These are phyloP conservation scores for Russula sp. DNA, from an alignment of 768 basidiomycete species.

Conservation along the genomic window DNA sequence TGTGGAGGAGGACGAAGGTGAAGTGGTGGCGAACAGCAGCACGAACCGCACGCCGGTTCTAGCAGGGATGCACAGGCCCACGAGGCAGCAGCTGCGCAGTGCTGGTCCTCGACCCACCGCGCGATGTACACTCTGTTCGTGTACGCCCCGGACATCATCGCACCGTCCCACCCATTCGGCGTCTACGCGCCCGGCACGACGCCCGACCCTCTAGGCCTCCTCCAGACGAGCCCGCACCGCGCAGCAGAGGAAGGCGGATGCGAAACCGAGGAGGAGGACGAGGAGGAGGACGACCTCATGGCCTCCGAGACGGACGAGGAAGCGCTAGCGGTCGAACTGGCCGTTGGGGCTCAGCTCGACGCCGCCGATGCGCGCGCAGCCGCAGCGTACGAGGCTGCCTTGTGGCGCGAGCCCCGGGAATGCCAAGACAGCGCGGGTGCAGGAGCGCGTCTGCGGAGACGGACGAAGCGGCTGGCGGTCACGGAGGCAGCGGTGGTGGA, in stretches of 20 bases:
- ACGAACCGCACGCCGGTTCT: not conserved
- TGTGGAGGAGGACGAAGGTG: not conserved
- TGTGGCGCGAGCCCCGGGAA: constrained; percentile 33
- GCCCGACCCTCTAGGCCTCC: not conserved
- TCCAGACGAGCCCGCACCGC: not conserved
- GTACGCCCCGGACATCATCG: constrained; percentile 28
- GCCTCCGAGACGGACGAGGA: constrained; percentile 35
- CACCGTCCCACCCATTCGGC: constrained; percentile 22
- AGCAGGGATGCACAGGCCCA: not conserved
- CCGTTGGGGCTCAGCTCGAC: constrained; percentile 41
- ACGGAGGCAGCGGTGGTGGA: not conserved
- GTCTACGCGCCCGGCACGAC: constrained; percentile 26
- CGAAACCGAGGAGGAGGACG: not conserved
- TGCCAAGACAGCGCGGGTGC: not conserved
- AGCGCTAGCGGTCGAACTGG: constrained; percentile 35
- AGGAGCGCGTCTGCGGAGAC: not conserved
- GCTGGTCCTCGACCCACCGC: constrained; percentile 27
- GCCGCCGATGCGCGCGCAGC: constrained; percentile 32
- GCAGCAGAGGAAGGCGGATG: not conserved
- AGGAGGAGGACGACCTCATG: constrained; percentile 26
- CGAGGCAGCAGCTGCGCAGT: not conserved
- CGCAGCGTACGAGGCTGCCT: constrained; percentile 34
- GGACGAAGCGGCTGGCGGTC: not conserved
- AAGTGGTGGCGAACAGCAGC: not conserved
- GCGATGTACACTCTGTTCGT: constrained; percentile 35